Percentiles rank a stretch among this genome's conserved stretches.
These are phyloP conservation scores for Stentor coeruleus DNA, from an alignment of 73 alveolate species.

Conservation along the genomic window DNA sequence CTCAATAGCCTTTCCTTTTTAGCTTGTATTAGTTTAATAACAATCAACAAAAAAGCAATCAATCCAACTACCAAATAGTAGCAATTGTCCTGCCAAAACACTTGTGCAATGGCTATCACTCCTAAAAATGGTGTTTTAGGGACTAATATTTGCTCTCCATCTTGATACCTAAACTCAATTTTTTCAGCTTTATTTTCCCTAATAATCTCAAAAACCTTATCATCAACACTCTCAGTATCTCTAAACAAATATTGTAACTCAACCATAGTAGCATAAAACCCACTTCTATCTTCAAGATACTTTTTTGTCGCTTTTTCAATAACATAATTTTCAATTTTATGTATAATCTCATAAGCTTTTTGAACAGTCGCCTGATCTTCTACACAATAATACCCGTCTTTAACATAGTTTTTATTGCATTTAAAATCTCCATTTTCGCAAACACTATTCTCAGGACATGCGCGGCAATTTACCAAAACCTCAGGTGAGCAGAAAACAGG, in stretches of 20 bases:
- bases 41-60: not conserved
- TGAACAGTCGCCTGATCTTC: not conserved
- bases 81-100: not conserved
- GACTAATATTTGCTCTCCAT: not conserved
- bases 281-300: not conserved
- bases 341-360: not conserved
- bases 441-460: not conserved
- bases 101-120: not conserved
- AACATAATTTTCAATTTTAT: not conserved
- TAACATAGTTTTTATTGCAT: not conserved
- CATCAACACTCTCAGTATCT: not conserved
- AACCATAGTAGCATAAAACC: not conserved
- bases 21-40: not conserved
- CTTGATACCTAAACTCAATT: not conserved
- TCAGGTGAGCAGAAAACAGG: not conserved
- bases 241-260: not conserved
- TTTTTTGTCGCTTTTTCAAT: not conserved
- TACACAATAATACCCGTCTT: not conserved
- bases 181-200: not conserved
- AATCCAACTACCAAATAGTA: not conserved
- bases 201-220: not conserved
- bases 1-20: not conserved
- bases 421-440: not conserved
- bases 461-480: not conserved
- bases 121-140: conserved; percentile 19